phyloP scores from a whole-genome alignment of 768 basidiomycete species.

The Mycena vulgaris region DNA sequence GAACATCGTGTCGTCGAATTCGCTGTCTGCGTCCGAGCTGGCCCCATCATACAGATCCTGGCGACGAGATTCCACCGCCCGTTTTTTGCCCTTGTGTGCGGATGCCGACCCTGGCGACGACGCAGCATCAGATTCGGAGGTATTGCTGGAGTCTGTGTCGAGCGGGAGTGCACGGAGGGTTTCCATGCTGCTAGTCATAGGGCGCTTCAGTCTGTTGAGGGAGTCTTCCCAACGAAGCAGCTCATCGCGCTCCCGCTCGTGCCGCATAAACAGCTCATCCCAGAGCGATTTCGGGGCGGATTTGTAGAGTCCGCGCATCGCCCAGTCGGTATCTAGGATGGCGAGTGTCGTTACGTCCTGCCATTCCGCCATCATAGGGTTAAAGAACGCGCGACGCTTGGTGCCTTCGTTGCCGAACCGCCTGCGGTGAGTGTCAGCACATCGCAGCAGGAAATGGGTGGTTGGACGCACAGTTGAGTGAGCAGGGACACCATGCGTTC shows the following conservation, averaged over 20 bases:
- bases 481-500: slow-evolving; percentile 65
- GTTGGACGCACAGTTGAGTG: slow-evolving; percentile 53
- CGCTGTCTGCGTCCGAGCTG: slow-evolving; percentile 31
- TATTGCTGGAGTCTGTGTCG: background rate
- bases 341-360: slow-evolving; percentile 74
- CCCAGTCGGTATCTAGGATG: slow-evolving; percentile 76
- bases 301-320: slow-evolving; percentile 49
- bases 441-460: background rate
- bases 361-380: slow-evolving; percentile 62
- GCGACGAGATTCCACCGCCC: background rate
- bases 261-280: slow-evolving; percentile 75
- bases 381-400: slow-evolving; percentile 68
- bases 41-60: slow-evolving; percentile 20
- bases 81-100: slow-evolving; percentile 30
- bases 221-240: slow-evolving; percentile 66
- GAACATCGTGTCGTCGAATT: background rate
- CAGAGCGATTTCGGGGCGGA: slow-evolving; percentile 62
- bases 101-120: background rate
- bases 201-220: slow-evolving; percentile 45
- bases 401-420: slow-evolving; percentile 78
- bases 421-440: slow-evolving; percentile 45
- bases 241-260: slow-evolving; percentile 71
- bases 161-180: slow-evolving; percentile 53
- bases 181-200: slow-evolving; percentile 54
- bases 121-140: slow-evolving; percentile 8